phyloP scores from a whole-genome alignment of 2,329 filamentous ascomycete genomes.

The Escovopsis sp. region DNA sequence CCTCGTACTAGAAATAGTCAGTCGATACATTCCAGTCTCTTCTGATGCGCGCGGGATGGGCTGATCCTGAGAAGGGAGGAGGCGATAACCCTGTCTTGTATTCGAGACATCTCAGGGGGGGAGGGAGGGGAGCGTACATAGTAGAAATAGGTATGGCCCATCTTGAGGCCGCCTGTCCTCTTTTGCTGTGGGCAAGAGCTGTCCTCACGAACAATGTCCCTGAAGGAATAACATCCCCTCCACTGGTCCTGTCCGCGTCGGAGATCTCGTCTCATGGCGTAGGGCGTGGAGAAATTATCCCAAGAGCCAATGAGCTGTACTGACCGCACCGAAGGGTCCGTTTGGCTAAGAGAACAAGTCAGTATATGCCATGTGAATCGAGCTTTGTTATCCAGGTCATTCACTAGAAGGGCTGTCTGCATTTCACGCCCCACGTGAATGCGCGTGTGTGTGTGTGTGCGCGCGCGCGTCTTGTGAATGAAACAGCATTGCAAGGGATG shows the following conservation, averaged over 20 bases:
- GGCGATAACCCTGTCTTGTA: no score
- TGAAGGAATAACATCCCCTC: conserved; percentile 78
- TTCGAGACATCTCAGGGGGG: background rate
- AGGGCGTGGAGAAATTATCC: conserved; percentile 77
- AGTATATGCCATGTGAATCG: conserved; percentile 4
- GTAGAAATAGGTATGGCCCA: conserved; percentile 92
- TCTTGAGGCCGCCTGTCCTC: conserved; percentile 69
- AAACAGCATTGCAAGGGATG: no score
- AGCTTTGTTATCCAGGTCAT: no score
- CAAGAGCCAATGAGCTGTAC: conserved; percentile 82
- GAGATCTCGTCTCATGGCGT: conserved; percentile 68
- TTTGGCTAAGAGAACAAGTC: conserved; percentile 32
- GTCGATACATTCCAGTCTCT: no score
- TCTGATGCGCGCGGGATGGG: background rate
- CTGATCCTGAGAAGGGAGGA: no score
- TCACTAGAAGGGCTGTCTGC: no score
- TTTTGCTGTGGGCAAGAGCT: conserved; percentile 30
- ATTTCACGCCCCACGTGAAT: no score
- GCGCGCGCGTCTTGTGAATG: no score
- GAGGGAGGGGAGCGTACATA: conserved; percentile 42
- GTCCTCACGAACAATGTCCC: conserved; percentile 73
- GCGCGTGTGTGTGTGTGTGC: no score
- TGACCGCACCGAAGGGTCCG: conserved; percentile 44
- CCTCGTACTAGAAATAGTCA: conserved; percentile 43
- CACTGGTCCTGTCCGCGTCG: conserved; percentile 63